These are phyloP conservation scores for Micractinium conductrix DNA, from an alignment of 139 green algal genomes.

Conservation along the genomic window DNA sequence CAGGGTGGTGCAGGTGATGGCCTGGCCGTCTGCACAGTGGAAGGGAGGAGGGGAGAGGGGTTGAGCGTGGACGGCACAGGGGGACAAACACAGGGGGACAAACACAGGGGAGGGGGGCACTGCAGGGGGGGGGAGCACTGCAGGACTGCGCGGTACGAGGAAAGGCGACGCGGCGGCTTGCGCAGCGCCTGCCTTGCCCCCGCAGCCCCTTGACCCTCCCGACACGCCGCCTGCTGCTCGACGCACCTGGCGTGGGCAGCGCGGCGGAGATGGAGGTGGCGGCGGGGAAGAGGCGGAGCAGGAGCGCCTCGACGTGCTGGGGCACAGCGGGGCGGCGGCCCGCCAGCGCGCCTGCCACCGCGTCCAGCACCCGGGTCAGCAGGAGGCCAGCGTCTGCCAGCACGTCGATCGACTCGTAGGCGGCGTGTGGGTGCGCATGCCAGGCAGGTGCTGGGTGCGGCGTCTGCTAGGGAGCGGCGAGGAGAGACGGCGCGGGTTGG, in stretches of 20 bases:
- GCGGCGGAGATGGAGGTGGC: neutral
- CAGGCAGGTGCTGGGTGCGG: neutral
- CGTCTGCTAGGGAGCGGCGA: neutral
- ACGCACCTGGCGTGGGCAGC: neutral
- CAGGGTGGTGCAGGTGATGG: neutral
- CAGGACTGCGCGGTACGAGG: neutral
- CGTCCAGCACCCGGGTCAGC: neutral
- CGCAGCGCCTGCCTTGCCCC: neutral
- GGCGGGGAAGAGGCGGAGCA: constrained; percentile 2
- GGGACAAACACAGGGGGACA: no score
- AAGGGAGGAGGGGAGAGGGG: neutral
- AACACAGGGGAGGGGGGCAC: no score
- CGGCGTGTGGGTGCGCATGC: neutral
- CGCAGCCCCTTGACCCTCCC: neutral
- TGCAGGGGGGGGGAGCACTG: no score
- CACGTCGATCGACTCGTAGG: neutral
- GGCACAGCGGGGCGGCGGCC: neutral
- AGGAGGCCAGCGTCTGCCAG: neutral
- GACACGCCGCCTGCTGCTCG: neutral
- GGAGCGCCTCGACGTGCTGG: neutral
- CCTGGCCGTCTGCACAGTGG: neutral
- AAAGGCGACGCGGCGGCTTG: neutral
- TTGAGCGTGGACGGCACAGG: neutral
- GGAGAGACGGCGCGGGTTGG: no score
- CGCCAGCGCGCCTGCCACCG: neutral